A percentile compares a stretch with the other conserved stretches of the same genome.
Conservation (phyloP, 495 filamentous ascomycete genomes). For the Neurospora sp. region DNA sequence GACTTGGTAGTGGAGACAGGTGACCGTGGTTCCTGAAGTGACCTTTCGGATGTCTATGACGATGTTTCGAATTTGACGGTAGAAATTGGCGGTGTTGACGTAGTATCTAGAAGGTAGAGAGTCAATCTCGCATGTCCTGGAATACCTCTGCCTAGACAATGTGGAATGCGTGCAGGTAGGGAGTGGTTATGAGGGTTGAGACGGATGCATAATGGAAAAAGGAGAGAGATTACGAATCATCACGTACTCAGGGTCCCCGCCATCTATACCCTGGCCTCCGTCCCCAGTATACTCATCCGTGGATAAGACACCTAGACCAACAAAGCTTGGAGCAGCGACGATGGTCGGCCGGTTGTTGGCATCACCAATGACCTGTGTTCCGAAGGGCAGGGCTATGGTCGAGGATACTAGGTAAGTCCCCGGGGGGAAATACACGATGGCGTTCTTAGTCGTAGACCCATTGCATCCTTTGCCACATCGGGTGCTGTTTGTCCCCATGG, state of each 20-base stretch:
- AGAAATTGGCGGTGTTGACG: conserved; percentile 93
- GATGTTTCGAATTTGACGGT: conserved; percentile 84
- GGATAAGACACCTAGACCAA: conserved; percentile 78
- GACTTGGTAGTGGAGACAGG: conserved; percentile 90
- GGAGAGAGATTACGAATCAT: too few relatives aligned
- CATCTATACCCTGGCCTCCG: conserved; percentile 10
- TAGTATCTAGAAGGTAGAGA: conserved; percentile 26
- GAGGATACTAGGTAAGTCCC: conserved; percentile 58
- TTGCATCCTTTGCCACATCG: conserved; percentile 70
- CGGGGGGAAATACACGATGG: conserved; percentile 64
- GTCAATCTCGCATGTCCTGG: too few relatives aligned
- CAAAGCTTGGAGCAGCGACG: conserved; percentile 56
- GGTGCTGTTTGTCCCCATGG: conserved; percentile 52
- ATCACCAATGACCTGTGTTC: conserved; percentile 68
- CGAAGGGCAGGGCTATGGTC: conserved; percentile 57
- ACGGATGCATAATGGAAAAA: too few relatives aligned
- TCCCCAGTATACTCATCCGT: conserved; percentile 60
- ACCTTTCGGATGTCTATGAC: conserved; percentile 57
- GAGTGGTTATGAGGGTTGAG: too few relatives aligned
- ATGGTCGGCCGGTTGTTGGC: conserved; percentile 54
- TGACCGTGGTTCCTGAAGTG: conserved; percentile 42
- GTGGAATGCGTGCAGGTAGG: too few relatives aligned
- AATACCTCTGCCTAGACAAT: too few relatives aligned
- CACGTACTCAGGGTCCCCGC: conserved; percentile 17
- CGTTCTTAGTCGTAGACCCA: conserved; percentile 59